These are phyloP conservation scores for Neurospora terricola DNA, from an alignment of 495 filamentous ascomycete genomes.

Conservation along the genomic window DNA sequence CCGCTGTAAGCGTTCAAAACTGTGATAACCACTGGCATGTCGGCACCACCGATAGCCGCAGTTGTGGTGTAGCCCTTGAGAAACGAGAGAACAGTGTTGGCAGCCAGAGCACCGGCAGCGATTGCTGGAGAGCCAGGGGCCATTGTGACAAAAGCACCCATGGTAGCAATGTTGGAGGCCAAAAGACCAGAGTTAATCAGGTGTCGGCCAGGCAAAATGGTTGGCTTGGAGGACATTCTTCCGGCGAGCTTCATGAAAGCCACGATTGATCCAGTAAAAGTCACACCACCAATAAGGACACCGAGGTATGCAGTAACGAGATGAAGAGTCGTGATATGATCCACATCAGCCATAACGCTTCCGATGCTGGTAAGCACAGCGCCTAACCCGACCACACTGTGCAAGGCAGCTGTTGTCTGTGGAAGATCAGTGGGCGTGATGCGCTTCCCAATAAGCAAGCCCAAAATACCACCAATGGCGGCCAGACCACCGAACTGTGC, in stretches of 20 bases:
- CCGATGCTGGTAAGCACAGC: conserved; percentile 76
- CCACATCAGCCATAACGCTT: conserved; percentile 61
- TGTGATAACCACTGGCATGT: conserved; percentile 81
- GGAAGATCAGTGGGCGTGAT: conserved; percentile 75
- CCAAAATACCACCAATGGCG: conserved; percentile 49
- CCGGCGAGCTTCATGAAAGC: conserved; percentile 73
- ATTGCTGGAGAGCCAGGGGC: conserved; percentile 63
- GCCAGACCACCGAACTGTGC: conserved; percentile 66
- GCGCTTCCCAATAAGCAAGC: conserved; percentile 64
- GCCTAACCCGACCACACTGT: conserved; percentile 73
- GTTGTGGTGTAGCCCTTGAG: conserved; percentile 75
- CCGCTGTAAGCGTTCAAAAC: conserved; percentile 79
- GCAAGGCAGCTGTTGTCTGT: conserved; percentile 70
- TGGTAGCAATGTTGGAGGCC: conserved; percentile 61
- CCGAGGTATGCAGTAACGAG: conserved; percentile 71
- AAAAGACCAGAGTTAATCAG: conserved; percentile 60
- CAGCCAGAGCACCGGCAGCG: conserved; percentile 60
- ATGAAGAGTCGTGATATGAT: conserved; percentile 59
- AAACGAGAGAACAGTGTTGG: conserved; percentile 67
- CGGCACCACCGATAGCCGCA: conserved; percentile 72
- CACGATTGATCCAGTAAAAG: conserved; percentile 74
- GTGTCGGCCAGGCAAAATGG: conserved; percentile 59
- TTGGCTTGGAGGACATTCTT: conserved; percentile 62
- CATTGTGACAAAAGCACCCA: conserved; percentile 69
- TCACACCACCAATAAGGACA: conserved; percentile 71